Evolutionary conservation across 2,329 filamentous ascomycete genomes (phyloP), one percentile per base, ranked within the genome.

Genomic region (Zopfia rhizophila): DNA sequence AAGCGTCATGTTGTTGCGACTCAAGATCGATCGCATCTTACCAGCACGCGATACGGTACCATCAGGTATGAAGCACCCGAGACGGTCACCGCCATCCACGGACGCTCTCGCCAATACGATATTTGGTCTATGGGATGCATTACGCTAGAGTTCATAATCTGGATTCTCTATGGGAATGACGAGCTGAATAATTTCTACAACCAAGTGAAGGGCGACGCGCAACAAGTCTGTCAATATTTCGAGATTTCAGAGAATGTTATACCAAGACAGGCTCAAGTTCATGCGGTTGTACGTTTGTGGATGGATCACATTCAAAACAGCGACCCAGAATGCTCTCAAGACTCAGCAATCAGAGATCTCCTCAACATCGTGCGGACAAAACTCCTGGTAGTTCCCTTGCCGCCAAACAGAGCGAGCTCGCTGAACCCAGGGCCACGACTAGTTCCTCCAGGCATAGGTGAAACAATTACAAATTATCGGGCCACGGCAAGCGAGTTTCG

Each of bases 41-140:
- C 48, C 1, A 54, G 38, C 4, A 45, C 46, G 1, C 19, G 24
- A 22, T 58, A 29, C n/a, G 54, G 50, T 3, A 61, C 54, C 0
- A 31, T 27, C 7, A 47, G 50, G 3, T 61, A 61, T 23, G 46
- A 61, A 33, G 28, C 58, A 1, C 58, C 53, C 7, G 60, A 56
- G 14, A 22, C 38, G 2, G 11, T 24, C 10, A 45, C 24, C 8
- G 13, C 22, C 4, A n/a, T n/a, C n/a, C n/a, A n/a, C n/a, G 24
- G 13, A 8, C 45, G 50, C 1, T 63, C 56, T 19, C 58, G 61
- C 0, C 38, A 58, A 0, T 61, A 56, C 19, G 61, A 66, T 11
- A 44, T 63, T 11, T 65, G 61, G 60, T 36, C 55, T 0, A 57
- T 63, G 41, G 61, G 61, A 3, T 63, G 61, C 33, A 54, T 65